Evolutionary conservation across 371 early-diverging fungal genomes (phyloP), one percentile per base, ranked within the genome.

Genomic region (Saksenaea vasiformis): DNA sequence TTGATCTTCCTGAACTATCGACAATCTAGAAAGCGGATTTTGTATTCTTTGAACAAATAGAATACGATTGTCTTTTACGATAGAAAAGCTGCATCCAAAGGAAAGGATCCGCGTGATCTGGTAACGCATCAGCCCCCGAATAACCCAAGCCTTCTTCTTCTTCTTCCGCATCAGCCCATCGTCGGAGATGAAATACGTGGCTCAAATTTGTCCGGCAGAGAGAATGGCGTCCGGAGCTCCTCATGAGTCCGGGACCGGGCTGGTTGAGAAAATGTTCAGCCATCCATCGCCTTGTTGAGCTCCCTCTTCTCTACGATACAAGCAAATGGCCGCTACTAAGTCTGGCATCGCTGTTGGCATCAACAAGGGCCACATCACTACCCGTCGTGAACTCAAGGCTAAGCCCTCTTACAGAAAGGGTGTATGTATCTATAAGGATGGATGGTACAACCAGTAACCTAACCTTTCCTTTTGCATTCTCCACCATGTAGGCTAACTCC

Each of bases 321-420:
- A 47, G 51, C 58, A 39, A 39, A 70, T 70, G 70, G 70, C 70
- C 60, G 56, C 66, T 55, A 65, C 65, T 67, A 89, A 89, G 84
- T 82, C 93, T 64, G 93, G 93, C 74, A 85, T 93, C 74, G 83
- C 83, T 70, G 81, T 84, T 71, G 94, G 94, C 71, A 74, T 84
- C 77, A 95, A 92, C 89, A 85, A 86, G 73, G 95, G 95, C 63
- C 95, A 91, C 89, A 83, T 91, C 87, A 90, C 91, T 78, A 88
- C 96, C 67, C 84, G 80, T 70, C 92, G 93, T 68, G 90, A 84
- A 70, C 82, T 90, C 74, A 85, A 87, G 83, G 82, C 79, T 51
- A 92, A 94, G 85, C 91, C 91, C 63, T 83, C 90, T 69, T 82
- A 89, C 86, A 82, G 86, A 78, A 95, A 93, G 87, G 93, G 94